Base-by-base conservation (phyloP, 73 alveolate genomes). In the Durusdinium trenchii region DNA sequence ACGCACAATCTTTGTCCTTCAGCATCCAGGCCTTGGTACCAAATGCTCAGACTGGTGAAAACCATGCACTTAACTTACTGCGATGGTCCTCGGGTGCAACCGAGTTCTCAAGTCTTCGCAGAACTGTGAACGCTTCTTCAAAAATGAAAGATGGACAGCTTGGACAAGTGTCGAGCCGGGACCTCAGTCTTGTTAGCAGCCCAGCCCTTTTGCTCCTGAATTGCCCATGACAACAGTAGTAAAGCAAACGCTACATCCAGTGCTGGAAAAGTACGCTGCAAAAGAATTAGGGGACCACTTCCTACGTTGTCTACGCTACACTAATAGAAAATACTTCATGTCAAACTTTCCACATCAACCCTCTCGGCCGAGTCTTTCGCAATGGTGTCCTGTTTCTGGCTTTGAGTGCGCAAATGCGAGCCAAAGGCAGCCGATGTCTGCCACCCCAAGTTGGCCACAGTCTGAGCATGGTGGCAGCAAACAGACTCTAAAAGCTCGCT, bases 361-460 rank as follows among this genome's bases (percentile, higher is more conserved):
- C 82, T 38, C 16, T 32, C 0, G 18, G 18, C 83, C 45, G 26
- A 71, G 32, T 20, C 83, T 71, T 35, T 1, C 38, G 1, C 83
- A 30, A 26, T 1, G 2, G 43, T 43, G 52, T 52, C 95, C 95
- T 86, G 95, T 64, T 60, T 26, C 75, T 87, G 69, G 52, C 86
- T 30, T 6, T 30, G 46, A 28, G 71, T n/a, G 18, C 96, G 96
- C 85, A 87, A 40, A 48, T 64, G 48, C 79, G 57, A 32, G 71
- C 96, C 96, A 6, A 87, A 60, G 69, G 86, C 96, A 23, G 82
- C 96, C 23, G 96, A 87, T 42, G 96, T 61, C 45, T 87, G 96
- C 96, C 96, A 87, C 40, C 82, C 96, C 67, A 67, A 32, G 69
- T 87, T 87, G 84, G 96, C 96, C 85, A 87, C 96, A 36, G 82